A percentile compares a stretch with the other conserved stretches of the same genome.
phyloP scores from a whole-genome alignment of 148 eudicot genomes.

The Chenopodium quinoa region DNA sequence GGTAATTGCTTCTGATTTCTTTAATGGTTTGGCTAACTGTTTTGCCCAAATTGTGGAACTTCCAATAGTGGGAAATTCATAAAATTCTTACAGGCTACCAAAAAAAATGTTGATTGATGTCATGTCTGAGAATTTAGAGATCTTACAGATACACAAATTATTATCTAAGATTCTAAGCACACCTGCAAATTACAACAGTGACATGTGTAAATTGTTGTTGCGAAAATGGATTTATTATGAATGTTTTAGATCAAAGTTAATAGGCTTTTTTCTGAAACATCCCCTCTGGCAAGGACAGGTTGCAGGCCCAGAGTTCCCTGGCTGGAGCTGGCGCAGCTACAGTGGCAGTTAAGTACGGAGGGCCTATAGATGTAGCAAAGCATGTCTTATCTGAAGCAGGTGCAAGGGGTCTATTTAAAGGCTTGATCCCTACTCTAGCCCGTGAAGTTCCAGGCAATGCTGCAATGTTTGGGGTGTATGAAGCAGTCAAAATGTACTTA shows the following conservation, averaged over 20 bases:
- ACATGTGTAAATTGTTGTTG: neutral
- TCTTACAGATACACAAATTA: neutral
- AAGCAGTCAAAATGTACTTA: constrained; percentile 60
- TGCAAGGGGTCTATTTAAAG: constrained; percentile 76
- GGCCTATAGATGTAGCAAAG: constrained; percentile 83
- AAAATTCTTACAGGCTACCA: neutral
- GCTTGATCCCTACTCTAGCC: constrained; percentile 79
- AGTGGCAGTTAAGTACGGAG: constrained; percentile 69
- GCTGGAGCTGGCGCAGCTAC: constrained; percentile 49
- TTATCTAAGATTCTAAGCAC: neutral
- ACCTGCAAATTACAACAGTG: neutral
- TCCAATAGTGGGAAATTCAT: too few relatives aligned
- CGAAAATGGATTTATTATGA: neutral
- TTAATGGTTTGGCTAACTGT: neutral
- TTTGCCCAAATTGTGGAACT: neutral
- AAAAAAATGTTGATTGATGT: neutral
- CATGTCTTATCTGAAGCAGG: constrained; percentile 85
- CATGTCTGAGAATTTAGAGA: neutral
- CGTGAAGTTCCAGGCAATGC: constrained; percentile 98
- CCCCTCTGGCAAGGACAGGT: constrained; percentile 35
- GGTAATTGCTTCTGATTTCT: neutral
- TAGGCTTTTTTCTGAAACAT: neutral
- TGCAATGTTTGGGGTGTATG: constrained; percentile 87
- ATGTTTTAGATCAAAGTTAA: too few relatives aligned
- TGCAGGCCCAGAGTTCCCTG: constrained; percentile 91